phyloP scores from a whole-genome alignment of 805 yeast genomes.

The Kluyveromyces nonfermentans region DNA sequence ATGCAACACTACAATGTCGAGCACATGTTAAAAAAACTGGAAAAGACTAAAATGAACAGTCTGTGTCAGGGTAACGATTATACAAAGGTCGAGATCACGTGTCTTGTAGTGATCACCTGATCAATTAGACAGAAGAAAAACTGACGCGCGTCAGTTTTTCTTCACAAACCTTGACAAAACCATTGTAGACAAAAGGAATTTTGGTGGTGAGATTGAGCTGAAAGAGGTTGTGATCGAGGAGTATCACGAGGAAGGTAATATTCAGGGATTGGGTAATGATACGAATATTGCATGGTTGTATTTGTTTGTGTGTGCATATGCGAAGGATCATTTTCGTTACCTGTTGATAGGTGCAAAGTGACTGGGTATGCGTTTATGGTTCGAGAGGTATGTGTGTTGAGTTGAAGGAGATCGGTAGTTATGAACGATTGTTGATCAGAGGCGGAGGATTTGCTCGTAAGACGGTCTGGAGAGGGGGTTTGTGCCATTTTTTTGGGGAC shows the following conservation, averaged over 20 bases:
- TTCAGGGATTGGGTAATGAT: slow-evolving; percentile 9
- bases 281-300: neutral
- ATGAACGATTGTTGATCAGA: neutral
- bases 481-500: neutral
- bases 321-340: neutral
- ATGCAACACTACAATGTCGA: neutral
- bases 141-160: slow-evolving; percentile 3
- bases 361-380: slow-evolving; percentile 1
- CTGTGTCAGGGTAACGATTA: neutral
- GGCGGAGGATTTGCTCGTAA: neutral
- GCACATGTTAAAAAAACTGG: neutral
- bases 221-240: neutral
- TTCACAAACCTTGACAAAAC: neutral
- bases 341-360: neutral
- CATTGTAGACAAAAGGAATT: neutral
- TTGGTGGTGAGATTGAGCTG: neutral
- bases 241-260: slow-evolving; percentile 3
- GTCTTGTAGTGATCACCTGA: too few relatives aligned
- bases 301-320: neutral
- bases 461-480: neutral
- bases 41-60: too few relatives aligned
- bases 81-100: neutral
- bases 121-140: neutral
- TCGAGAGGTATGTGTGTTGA: neutral
- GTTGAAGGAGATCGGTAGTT: neutral